phyloP scores from a whole-genome alignment of 1,284 basidiomycete species.

The Sanghuangporus sanghuang region DNA sequence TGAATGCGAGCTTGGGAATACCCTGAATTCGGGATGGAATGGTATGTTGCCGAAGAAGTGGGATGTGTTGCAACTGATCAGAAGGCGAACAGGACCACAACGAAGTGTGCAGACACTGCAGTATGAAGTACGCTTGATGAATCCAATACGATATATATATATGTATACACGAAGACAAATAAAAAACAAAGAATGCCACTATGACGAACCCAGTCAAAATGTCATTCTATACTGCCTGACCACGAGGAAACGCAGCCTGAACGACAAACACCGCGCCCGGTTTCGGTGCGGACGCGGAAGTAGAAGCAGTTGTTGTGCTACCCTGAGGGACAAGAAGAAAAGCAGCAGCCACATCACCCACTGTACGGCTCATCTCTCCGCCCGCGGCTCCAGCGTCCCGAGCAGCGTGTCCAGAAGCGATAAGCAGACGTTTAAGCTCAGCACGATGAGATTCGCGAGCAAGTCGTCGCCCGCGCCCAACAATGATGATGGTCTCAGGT shows the following conservation, averaged over 20 bases:
- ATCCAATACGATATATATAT: not conserved
- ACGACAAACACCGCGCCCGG: slow-evolving; percentile 44
- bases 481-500: slow-evolving; percentile 41
- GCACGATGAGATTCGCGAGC: slow-evolving; percentile 46
- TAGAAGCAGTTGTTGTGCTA: slow-evolving; percentile 23
- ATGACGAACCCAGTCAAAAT: not conserved
- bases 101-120: not conserved
- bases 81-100: not conserved
- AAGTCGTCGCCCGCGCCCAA: slow-evolving; percentile 73
- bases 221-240: not conserved
- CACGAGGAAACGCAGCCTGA: slow-evolving; percentile 38
- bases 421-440: slow-evolving; percentile 56
- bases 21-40: not conserved
- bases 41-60: not conserved
- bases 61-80: not conserved
- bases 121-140: not conserved
- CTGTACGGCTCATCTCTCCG: slow-evolving; percentile 64
- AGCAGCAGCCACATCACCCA: slow-evolving; percentile 71
- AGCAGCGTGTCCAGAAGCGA: slow-evolving; percentile 33
- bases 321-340: slow-evolving; percentile 38
- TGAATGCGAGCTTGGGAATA: not conserved
- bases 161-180: not conserved
- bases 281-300: not conserved
- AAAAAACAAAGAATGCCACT: not conserved
- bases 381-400: slow-evolving; percentile 34